Percentiles rank a stretch among this genome's conserved stretches.
These are phyloP conservation scores for Trametes maxima DNA, from an alignment of 768 basidiomycete genomes.

Conservation along the genomic window DNA sequence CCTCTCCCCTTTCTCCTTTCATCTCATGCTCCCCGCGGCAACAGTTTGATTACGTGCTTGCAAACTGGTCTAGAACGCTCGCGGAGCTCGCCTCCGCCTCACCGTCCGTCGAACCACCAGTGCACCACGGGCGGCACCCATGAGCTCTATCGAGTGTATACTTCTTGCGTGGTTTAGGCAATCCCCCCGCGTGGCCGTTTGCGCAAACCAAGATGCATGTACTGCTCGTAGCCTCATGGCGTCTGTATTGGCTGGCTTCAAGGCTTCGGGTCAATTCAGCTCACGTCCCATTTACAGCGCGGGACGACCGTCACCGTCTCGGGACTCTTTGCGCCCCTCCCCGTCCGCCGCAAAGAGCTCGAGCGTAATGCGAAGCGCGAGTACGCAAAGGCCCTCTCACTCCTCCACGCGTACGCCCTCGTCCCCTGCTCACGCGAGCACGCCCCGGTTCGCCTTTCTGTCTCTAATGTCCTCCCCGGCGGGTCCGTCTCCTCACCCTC, in stretches of 20 bases:
- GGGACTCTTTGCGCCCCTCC: conserved; percentile 76
- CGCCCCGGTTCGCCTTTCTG: conserved; percentile 70
- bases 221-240: no score
- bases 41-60: background rate
- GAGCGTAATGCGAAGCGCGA: conserved; percentile 89
- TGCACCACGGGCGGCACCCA: no score
- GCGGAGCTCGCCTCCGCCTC: no score
- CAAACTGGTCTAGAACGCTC: no score
- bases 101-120: no score
- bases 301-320: conserved; percentile 83
- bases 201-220: no score
- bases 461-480: conserved; percentile 65
- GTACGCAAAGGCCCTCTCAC: conserved; percentile 78
- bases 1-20: background rate
- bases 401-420: conserved; percentile 88
- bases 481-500: conserved; percentile 53
- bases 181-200: no score
- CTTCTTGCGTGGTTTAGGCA: no score
- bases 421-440: conserved; percentile 67
- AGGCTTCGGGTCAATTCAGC: background rate
- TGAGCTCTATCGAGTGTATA: no score
- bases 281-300: conserved; percentile 47
- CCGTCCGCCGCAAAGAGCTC: conserved; percentile 91
- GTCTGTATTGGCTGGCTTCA: background rate
- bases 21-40: background rate